A percentile compares a stretch with the other conserved stretches of the same genome.
Evolutionary conservation across 1,284 basidiomycete species (phyloP).

Genomic region (Heterobasidion occidentale): DNA sequence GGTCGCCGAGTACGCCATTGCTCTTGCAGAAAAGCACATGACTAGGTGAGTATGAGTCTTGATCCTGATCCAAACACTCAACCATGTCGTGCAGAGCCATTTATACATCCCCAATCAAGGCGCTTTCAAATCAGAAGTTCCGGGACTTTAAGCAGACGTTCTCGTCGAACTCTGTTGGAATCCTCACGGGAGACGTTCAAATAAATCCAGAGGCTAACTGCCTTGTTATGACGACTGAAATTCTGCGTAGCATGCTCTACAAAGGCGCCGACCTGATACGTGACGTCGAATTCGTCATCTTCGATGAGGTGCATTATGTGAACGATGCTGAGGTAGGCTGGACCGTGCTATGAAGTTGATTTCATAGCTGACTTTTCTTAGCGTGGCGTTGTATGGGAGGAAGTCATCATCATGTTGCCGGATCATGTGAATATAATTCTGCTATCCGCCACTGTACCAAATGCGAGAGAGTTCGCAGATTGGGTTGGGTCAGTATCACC

Average conservation of each 20-base stretch:
- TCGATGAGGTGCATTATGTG: slow-evolving; percentile 99
- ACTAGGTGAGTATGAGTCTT: slow-evolving; percentile 57
- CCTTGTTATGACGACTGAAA: slow-evolving; percentile 99
- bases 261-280: slow-evolving; percentile 98
- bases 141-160: slow-evolving; percentile 98
- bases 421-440: slow-evolving; percentile 97
- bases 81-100: slow-evolving; percentile 64
- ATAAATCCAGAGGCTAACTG: slow-evolving; percentile 98
- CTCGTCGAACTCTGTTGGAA: slow-evolving; percentile 87
- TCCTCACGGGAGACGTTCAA: slow-evolving; percentile 97
- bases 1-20: slow-evolving; percentile 98
- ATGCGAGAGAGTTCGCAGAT: slow-evolving; percentile 97
- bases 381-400: slow-evolving; percentile 99
- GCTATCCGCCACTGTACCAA: slow-evolving; percentile 96
- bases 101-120: slow-evolving; percentile 99
- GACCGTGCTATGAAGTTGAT: not conserved
- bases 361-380: slow-evolving; percentile 22
- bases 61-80: not conserved
- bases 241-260: slow-evolving; percentile 96
- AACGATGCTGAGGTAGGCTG: slow-evolving; percentile 90
- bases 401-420: slow-evolving; percentile 98
- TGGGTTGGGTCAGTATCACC: slow-evolving; percentile 87
- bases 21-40: slow-evolving; percentile 96
- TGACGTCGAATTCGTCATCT: slow-evolving; percentile 99
- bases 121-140: slow-evolving; percentile 98